Percentiles rank a stretch among this genome's conserved stretches.
phyloP scores from a whole-genome alignment of 805 yeast species.

The Lipomyces lipofer region DNA sequence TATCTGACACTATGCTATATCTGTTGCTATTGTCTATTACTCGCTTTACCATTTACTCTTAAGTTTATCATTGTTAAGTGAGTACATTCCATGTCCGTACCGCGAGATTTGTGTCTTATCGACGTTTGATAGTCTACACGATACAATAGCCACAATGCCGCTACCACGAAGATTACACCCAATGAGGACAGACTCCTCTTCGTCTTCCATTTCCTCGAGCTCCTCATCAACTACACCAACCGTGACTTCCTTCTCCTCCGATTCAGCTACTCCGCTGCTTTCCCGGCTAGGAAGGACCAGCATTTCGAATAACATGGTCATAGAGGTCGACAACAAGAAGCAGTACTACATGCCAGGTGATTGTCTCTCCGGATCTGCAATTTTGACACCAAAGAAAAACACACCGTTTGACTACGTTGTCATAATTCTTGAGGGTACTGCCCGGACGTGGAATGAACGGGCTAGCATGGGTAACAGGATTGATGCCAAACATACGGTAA shows the following conservation, averaged over 20 bases:
- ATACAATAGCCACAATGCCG: too few relatives aligned
- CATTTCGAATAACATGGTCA: background rate
- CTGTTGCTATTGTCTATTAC: too few relatives aligned
- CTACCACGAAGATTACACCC: background rate
- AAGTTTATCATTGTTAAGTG: too few relatives aligned
- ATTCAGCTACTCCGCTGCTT: background rate
- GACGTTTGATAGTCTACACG: too few relatives aligned
- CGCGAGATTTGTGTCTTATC: too few relatives aligned
- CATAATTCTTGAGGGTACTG: slow-evolving; percentile 22
- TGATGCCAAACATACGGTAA: slow-evolving; percentile 12
- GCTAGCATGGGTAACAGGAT: slow-evolving; percentile 3
- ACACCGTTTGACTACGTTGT: slow-evolving; percentile 5
- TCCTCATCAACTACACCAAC: slow-evolving; percentile 1
- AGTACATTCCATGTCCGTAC: too few relatives aligned
- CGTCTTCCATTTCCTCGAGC: background rate
- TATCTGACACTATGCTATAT: too few relatives aligned
- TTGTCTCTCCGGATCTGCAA: slow-evolving; percentile 18
- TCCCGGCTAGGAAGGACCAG: background rate
- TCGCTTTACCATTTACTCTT: too few relatives aligned
- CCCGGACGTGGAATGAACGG: slow-evolving; percentile 17
- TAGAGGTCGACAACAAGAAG: slow-evolving; percentile 13
- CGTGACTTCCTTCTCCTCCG: background rate
- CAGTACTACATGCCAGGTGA: slow-evolving; percentile 20
- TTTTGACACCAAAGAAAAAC: slow-evolving; percentile 3
- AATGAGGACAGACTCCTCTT: background rate